phyloP scores from a whole-genome alignment of 345 rosid species.

The Eucalyptus caleyi region DNA sequence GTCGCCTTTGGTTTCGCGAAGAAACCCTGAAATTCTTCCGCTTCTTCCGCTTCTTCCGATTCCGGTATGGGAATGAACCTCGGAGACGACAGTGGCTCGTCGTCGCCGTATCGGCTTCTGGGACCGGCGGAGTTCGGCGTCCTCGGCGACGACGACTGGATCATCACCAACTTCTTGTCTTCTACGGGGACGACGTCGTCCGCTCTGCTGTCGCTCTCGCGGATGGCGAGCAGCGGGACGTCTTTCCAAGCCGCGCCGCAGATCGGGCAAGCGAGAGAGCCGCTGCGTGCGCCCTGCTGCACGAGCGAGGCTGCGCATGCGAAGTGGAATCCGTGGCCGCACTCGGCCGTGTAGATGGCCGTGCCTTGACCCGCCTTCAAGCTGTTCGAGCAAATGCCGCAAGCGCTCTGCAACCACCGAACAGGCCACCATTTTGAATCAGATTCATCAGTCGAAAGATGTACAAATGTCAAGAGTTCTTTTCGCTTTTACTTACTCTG shows the following conservation, averaged over 20 bases:
- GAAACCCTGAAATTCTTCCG: constrained; percentile 37
- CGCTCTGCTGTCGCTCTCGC: background rate
- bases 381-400: constrained; percentile 64
- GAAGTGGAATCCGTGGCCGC: constrained; percentile 70
- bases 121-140: background rate
- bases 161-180: constrained; percentile 5
- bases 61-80: constrained; percentile 14
- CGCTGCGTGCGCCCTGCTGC: constrained; percentile 15
- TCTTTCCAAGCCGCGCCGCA: constrained; percentile 66
- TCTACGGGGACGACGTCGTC: constrained; percentile 1
- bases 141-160: constrained; percentile 21
- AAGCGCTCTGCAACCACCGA: constrained; percentile 34
- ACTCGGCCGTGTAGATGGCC: constrained; percentile 80
- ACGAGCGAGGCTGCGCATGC: constrained; percentile 57
- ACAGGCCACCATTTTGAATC: background rate
- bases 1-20: constrained; percentile 6
- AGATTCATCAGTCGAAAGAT: background rate
- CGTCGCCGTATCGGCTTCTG: constrained; percentile 54
- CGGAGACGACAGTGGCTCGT: constrained; percentile 64
- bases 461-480: background rate
- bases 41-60: constrained; percentile 10
- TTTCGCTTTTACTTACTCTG: constrained; percentile 26
- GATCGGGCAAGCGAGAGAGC: constrained; percentile 58
- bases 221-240: constrained; percentile 39
- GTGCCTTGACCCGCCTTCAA: constrained; percentile 70